Base-by-base conservation (phyloP, 352 stramenopile species). In the Pythium graminicola region DNA sequence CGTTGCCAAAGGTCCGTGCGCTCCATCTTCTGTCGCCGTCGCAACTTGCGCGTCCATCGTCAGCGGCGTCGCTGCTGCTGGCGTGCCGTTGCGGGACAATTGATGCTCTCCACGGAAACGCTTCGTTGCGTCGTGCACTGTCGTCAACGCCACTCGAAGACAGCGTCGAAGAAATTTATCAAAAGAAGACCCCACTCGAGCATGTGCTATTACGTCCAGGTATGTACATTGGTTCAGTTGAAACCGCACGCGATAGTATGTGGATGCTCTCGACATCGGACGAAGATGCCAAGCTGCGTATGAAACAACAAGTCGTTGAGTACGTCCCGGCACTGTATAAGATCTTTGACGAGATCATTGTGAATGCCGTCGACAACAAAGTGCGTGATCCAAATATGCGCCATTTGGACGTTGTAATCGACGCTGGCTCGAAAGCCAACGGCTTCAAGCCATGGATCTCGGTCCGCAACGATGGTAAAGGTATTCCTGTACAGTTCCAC, bases 301-400 rank as follows among this genome's bases (percentile, higher is more conserved):
- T 93, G 81, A 76, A 77, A 46, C 81, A 87, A 44, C 72, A 86
- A 31, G 56, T 65, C 14, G 76, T 95, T 16, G 76, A 91, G 64
- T 93, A 86, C 46, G 77, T 90, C 11, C 79, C 81, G 7, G 85
- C 85, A 31, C 72, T 99, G 40, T 99, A 97, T 86, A 99, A 99
- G 70, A 99, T 99, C 63, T 99, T 99, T 62, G 96, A 99, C 69
- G 96, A 99, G 77, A 99, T 99, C 70, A 89, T 99, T 33, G 96
- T 99, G 17, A 99, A 99, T 65, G 93, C 91, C 5, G 98, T 99
- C 81, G 93, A 98, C 71, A 96, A 96, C 72, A 96, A 93, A 58
- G 76, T 88, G 14, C 81, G 85, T 16, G 84, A 95, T 56, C 67
- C 74, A 43, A 80, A 7, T 16, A 95, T 95, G 84, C 61, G 62